These are phyloP conservation scores for Lactifluus pinguis DNA, from an alignment of 768 basidiomycete species.

Conservation along the genomic window DNA sequence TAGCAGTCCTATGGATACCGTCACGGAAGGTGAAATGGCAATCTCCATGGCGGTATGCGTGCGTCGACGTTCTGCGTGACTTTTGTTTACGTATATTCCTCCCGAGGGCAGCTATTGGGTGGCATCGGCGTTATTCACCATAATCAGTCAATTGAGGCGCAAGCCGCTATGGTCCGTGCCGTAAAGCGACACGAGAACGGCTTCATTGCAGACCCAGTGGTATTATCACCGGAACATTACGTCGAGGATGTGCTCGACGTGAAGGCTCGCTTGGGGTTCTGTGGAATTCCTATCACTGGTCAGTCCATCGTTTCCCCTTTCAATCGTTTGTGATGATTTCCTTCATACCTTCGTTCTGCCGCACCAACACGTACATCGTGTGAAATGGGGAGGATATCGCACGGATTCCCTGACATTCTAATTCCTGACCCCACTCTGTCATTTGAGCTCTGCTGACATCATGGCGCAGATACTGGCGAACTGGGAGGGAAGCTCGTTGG, in stretches of 20 bases:
- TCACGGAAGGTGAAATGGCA: conserved; percentile 92
- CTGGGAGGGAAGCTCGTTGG: conserved; percentile 90
- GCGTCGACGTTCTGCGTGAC: background rate
- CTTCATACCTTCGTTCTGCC: conserved; percentile 85
- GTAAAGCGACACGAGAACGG: conserved; percentile 99
- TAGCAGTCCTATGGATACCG: conserved; percentile 99
- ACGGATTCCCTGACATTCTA: conserved; percentile 17
- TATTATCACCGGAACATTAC: conserved; percentile 64
- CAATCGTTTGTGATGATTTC: conserved; percentile 34
- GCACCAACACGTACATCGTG: conserved; percentile 61
- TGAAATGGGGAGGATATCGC: conserved; percentile 58
- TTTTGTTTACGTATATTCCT: conserved; percentile 9
- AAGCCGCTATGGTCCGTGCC: conserved; percentile 95
- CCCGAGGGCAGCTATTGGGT: conserved; percentile 58
- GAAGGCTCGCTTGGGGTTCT: conserved; percentile 87
- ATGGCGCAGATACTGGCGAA: conserved; percentile 62
- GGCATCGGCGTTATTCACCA: conserved; percentile 99
- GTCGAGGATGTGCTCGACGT: conserved; percentile 91
- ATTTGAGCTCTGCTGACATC: conserved; percentile 21
- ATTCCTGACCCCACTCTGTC: background rate
- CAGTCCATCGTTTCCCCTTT: conserved; percentile 28
- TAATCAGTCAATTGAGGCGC: conserved; percentile 75
- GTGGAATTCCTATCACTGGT: conserved; percentile 97
- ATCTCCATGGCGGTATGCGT: conserved; percentile 77
- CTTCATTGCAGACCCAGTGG: conserved; percentile 93